Evolutionary conservation across 176 grass and related monocot species (phyloP), one percentile per base, ranked within the genome.

Genomic region (Rhynchospora pubera): DNA sequence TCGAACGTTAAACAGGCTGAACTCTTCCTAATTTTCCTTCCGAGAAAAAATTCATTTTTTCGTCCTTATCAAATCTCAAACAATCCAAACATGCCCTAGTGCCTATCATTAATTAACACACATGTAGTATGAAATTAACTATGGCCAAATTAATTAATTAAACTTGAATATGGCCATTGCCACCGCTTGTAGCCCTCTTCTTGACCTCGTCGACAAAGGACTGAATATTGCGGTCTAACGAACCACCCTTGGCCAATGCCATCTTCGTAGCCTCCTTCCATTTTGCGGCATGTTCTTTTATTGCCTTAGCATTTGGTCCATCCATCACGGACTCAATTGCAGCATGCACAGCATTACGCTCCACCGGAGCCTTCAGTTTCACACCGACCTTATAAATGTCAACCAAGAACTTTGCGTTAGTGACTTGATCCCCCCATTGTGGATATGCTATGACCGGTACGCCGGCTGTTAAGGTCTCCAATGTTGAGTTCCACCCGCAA

Each of bases 401-500:
- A 6, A 93, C 87, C 0, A 97, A 78, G 53, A 91, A 90, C 78
- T 80, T 91, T 22, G 89, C 87, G 72, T 97, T 73, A 23, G 91
- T 91, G 56, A 92, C 81, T 82, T 97, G 94, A 81, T 97, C 94
- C 0, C 94, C 91, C 78, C 83, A 97, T 72, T 91, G 89, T 15
- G 91, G 94, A 81, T 85, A 93, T 0, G 89, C 87, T 16, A 97
- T 85, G 45, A 97, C 91, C 2, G 94, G 91, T 24, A 93, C 84
- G 0, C 94, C 94, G 0, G 87, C 87, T 18, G 89, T 83, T 2
- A 97, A 22, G 18, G 87, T 92, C 90, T 97, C 94, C 12, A 91
- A 84, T 26, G 79, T 89, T 3, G 94, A 97, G 89, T 94, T 97
- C 94, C 91, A 94, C 0, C 94, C 94, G 80, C 94, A 94, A 87